Percentiles rank a stretch among this genome's conserved stretches.
Evolutionary conservation across 2,329 filamentous ascomycete genomes (phyloP).

Genomic region (Lasiodiplodia sp.): DNA sequence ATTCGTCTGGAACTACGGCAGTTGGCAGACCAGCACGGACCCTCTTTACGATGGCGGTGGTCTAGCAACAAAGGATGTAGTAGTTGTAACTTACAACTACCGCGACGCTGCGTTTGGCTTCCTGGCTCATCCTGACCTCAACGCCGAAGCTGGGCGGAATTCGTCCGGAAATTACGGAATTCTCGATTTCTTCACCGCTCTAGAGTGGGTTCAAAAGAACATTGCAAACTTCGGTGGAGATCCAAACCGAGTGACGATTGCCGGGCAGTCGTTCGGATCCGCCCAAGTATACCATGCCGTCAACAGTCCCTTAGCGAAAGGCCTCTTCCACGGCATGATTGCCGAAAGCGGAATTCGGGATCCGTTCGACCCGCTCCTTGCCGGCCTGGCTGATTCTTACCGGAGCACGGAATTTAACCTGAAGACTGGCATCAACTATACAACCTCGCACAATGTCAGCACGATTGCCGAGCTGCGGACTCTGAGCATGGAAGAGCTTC

Average conservation of each 20-base stretch:
- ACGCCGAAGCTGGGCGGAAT: constrained; percentile 37
- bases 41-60: constrained; percentile 2
- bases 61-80: constrained; percentile 22
- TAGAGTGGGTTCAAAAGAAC: constrained; percentile 51
- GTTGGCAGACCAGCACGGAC: not conserved
- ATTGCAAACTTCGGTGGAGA: constrained; percentile 48
- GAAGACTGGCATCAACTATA: constrained; percentile 3
- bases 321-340: constrained; percentile 38
- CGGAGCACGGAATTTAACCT: not conserved
- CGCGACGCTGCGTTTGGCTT: constrained; percentile 35
- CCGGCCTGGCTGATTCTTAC: constrained; percentile 11
- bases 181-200: constrained; percentile 39
- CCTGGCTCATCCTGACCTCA: constrained; percentile 34
- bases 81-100: constrained; percentile 36
- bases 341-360: constrained; percentile 38
- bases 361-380: constrained; percentile 36
- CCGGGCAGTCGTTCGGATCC: constrained; percentile 41
- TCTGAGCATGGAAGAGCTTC: constrained; percentile 20
- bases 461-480: constrained; percentile 28
- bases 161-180: constrained; percentile 42
- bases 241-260: constrained; percentile 46
- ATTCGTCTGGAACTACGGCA: constrained; percentile 33
- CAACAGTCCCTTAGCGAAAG: constrained; percentile 39
- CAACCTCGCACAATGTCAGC: constrained; percentile 1
- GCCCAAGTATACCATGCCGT: constrained; percentile 36